A percentile compares a stretch with the other conserved stretches of the same genome.
Conservation (phyloP, 257 asterid species). For the Ophiorrhiza pumila region DNA sequence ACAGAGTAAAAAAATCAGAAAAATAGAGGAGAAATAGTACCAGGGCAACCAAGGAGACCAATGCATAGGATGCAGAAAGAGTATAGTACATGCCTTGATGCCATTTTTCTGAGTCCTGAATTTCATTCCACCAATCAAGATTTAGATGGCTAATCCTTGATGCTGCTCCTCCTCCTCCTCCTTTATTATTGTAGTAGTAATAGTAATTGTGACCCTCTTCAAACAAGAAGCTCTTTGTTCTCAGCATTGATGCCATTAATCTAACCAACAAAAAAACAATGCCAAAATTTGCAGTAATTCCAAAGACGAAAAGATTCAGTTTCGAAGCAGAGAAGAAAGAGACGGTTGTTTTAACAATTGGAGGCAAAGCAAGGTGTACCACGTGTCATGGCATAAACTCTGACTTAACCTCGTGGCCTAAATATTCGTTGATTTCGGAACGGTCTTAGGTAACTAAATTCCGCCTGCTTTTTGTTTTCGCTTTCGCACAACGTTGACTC, state of each 20-base stretch:
- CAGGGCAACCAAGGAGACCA: conserved; percentile 32
- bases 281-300: not conserved
- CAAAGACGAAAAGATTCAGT: not conserved
- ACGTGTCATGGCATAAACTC: conserved; percentile 1
- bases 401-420: conserved; percentile 8
- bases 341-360: conserved; percentile 2
- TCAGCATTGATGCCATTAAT: conserved; percentile 11
- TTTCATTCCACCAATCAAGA: conserved; percentile 22
- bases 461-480: conserved; percentile 1
- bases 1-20: not conserved
- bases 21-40: conserved; percentile 8
- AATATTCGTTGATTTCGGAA: conserved; percentile 13
- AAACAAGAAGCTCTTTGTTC: conserved; percentile 3
- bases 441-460: conserved; percentile 1
- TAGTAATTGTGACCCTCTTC: not conserved
- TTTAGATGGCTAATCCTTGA: not conserved
- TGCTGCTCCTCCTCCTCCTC: not conserved
- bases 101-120: conserved; percentile 14
- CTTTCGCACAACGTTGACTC: conserved; percentile 2
- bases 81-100: conserved; percentile 26
- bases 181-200: not conserved
- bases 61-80: conserved; percentile 30
- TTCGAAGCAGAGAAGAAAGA: not conserved
- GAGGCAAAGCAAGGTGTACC: not conserved
- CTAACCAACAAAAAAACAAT: too few relatives aligned